A percentile compares a stretch with the other conserved stretches of the same genome.
These are phyloP conservation scores for Corchorus capsularis DNA, from an alignment of 345 rosid genomes.

Conservation along the genomic window DNA sequence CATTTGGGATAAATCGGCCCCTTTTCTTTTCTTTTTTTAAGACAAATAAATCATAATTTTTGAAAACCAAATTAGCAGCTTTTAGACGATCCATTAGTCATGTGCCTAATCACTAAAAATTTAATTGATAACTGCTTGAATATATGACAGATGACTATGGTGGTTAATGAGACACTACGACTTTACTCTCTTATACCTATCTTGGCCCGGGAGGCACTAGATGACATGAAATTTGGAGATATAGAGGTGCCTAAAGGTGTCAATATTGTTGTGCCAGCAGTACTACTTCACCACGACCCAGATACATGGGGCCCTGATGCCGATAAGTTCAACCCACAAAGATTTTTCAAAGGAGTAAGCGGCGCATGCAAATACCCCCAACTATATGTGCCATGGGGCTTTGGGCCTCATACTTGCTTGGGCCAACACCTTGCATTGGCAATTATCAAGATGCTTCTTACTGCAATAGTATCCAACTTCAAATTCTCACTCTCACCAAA, in stretches of 20 bases:
- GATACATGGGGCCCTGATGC: conserved; percentile 50
- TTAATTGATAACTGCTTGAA: too few species aligned
- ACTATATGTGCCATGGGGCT: conserved; percentile 43
- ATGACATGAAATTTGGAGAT: conserved; percentile 38
- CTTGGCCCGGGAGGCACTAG: conserved; percentile 40
- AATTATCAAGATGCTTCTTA: conserved; percentile 39
- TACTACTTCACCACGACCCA: conserved; percentile 39
- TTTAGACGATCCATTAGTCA: too few species aligned
- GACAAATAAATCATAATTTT: too few species aligned
- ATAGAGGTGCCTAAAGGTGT: conserved; percentile 38
- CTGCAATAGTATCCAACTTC: too few species aligned
- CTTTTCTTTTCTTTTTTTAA: too few species aligned
- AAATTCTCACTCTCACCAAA: too few species aligned
- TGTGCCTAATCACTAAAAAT: too few species aligned
- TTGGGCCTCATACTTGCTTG: conserved; percentile 41
- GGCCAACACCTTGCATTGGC: conserved; percentile 44
- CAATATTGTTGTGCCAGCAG: conserved; percentile 27
- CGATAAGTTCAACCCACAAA: conserved; percentile 30
- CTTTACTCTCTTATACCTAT: conserved; percentile 44
- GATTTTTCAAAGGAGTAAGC: conserved; percentile 38
- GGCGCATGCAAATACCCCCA: conserved; percentile 38
- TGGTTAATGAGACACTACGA: conserved; percentile 39
- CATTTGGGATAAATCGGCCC: too few species aligned
- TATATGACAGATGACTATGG: conserved; percentile 41
- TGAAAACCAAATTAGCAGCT: too few species aligned